phyloP scores from a whole-genome alignment of 2,329 filamentous ascomycete species.

The Aphanocladium album region DNA sequence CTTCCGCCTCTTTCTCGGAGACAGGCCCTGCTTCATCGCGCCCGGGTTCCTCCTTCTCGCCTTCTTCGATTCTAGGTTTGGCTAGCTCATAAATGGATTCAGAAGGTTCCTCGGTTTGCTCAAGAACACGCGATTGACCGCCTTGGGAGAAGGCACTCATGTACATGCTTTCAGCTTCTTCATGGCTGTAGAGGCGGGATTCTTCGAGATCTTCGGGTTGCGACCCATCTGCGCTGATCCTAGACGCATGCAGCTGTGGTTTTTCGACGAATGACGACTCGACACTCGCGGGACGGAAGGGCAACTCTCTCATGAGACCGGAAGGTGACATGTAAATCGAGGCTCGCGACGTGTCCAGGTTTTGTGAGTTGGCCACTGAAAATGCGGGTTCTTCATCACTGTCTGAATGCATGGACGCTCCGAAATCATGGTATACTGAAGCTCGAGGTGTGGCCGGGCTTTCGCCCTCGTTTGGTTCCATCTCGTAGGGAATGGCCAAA shows the following conservation, averaged over 20 bases:
- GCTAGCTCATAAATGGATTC: neutral
- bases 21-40: neutral
- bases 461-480: constrained; percentile 34
- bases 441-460: constrained; percentile 50
- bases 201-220: constrained; percentile 48
- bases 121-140: constrained; percentile 19
- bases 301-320: constrained; percentile 14
- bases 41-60: neutral
- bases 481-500: constrained; percentile 52
- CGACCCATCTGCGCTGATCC: neutral
- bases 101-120: neutral
- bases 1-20: neutral
- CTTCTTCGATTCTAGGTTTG: neutral
- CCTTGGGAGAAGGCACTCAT: constrained; percentile 64
- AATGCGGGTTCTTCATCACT: constrained; percentile 24
- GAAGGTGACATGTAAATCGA: neutral
- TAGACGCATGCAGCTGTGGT: neutral
- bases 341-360: neutral
- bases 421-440: constrained; percentile 38
- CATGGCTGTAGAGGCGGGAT: constrained; percentile 70
- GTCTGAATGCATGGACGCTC: constrained; percentile 13
- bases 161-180: constrained; percentile 83
- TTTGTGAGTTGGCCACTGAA: neutral
- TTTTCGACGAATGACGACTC: constrained; percentile 4
- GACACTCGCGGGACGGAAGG: constrained; percentile 17